These are phyloP conservation scores for Mortierella hygrophila DNA, from an alignment of 192 early-diverging fungal genomes.

Conservation along the genomic window DNA sequence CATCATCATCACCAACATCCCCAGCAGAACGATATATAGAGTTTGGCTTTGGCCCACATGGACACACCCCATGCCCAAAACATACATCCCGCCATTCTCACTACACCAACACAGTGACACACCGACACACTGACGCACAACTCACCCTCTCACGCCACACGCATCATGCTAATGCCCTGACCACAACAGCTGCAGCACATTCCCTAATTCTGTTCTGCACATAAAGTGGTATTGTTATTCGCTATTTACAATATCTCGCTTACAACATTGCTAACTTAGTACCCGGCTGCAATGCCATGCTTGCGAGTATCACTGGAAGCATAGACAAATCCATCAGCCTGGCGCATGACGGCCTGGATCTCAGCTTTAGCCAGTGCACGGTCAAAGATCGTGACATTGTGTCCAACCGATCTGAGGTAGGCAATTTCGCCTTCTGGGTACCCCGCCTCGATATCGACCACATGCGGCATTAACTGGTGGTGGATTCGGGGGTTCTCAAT, in stretches of 20 bases:
- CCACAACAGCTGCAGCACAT: background rate
- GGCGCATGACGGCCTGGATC: constrained; percentile 68
- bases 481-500: constrained; percentile 84
- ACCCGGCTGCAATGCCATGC: constrained; percentile 71
- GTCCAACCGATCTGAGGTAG: constrained; percentile 27
- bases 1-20: background rate
- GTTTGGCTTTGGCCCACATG: constrained; percentile 5
- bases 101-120: too few relatives aligned
- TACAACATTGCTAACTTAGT: constrained; percentile 26
- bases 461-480: constrained; percentile 91
- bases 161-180: background rate
- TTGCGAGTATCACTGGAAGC: constrained; percentile 77
- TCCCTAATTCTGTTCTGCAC: background rate
- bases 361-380: constrained; percentile 53
- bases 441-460: constrained; percentile 40
- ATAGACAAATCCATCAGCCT: constrained; percentile 60
- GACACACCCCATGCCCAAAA: background rate
- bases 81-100: too few relatives aligned
- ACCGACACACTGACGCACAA: background rate
- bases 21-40: background rate
- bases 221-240: background rate
- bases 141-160: background rate
- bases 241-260: background rate
- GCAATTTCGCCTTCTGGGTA: constrained; percentile 17
- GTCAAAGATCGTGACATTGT: constrained; percentile 50